Evolutionary conservation across 768 basidiomycete genomes (phyloP).

Genomic region (Clitopilus passeckerianus): DNA sequence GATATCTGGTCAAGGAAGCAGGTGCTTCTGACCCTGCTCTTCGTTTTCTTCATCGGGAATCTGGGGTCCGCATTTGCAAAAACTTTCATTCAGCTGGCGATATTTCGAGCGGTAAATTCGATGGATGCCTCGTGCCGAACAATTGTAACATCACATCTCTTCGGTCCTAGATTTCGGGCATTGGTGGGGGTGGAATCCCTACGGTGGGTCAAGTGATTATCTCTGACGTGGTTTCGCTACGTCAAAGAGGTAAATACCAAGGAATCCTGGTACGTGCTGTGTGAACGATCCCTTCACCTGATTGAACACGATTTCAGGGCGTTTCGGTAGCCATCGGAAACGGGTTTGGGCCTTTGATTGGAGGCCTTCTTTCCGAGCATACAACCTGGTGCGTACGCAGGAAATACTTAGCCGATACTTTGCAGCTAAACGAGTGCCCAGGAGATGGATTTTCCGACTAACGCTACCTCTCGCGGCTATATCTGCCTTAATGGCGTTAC

Average conservation of each 20-base stretch:
- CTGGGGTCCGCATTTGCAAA: conserved; percentile 44
- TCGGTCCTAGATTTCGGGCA: conserved; percentile 30
- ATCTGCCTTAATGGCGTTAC: conserved; percentile 37
- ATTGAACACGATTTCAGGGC: conserved; percentile 14
- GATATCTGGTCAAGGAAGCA: conserved; percentile 47
- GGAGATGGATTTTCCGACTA: conserved; percentile 52
- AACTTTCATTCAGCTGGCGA: conserved; percentile 46
- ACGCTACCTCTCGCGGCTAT: conserved; percentile 40
- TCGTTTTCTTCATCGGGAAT: conserved; percentile 45
- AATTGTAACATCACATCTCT: background rate
- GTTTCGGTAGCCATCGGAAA: conserved; percentile 43
- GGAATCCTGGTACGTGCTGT: conserved; percentile 32
- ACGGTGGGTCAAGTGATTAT: conserved; percentile 51
- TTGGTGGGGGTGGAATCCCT: conserved; percentile 49
- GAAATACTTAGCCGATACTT: too few relatives aligned
- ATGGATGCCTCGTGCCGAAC: background rate
- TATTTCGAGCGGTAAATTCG: conserved; percentile 34
- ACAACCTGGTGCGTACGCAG: conserved; percentile 28
- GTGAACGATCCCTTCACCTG: background rate
- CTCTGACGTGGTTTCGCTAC: conserved; percentile 50
- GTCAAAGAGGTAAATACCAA: conserved; percentile 55
- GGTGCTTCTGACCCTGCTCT: conserved; percentile 38
- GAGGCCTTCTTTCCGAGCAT: conserved; percentile 43
- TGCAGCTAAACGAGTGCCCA: conserved; percentile 1
- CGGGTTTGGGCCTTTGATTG: conserved; percentile 48